Evolutionary conservation across 139 green algal genomes (phyloP).

Genomic region (Closterium sp.): DNA sequence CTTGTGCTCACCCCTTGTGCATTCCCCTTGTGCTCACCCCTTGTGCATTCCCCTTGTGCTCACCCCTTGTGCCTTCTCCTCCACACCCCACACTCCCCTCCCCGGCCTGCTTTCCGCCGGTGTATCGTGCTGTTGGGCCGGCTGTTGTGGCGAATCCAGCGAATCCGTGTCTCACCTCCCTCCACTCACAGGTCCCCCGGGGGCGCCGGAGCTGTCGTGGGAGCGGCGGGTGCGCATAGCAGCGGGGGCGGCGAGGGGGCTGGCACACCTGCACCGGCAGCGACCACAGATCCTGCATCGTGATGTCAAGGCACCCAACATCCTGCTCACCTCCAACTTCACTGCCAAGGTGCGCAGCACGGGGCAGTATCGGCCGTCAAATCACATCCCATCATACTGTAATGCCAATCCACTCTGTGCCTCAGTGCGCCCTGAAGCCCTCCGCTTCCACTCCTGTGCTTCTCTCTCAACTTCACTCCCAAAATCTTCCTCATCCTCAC

Average conservation of each 20-base stretch:
- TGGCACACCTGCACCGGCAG: conserved; percentile 41
- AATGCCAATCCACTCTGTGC: no score
- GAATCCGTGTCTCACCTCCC: no score
- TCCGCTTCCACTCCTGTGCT: neutral
- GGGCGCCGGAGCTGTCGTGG: neutral
- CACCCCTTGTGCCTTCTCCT: no score
- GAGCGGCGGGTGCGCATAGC: conserved; percentile 6
- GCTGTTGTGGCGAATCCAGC: no score
- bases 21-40: no score
- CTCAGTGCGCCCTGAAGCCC: neutral
- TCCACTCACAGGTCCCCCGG: neutral
- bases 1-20: no score
- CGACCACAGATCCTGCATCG: conserved; percentile 17
- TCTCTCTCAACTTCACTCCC: neutral
- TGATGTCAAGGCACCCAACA: conserved; percentile 26
- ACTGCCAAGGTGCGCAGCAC: neutral
- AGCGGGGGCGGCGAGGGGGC: conserved; percentile 5
- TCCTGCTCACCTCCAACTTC: conserved; percentile 38
- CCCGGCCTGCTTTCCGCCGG: no score
- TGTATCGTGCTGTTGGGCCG: no score
- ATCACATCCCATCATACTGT: no score
- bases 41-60: no score
- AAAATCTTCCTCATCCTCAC: neutral
- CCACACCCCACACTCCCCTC: no score
- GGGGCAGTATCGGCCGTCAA: no score